These are phyloP conservation scores for Gaultheria prostrata DNA, from an alignment of 148 eudicot genomes.

Conservation along the genomic window DNA sequence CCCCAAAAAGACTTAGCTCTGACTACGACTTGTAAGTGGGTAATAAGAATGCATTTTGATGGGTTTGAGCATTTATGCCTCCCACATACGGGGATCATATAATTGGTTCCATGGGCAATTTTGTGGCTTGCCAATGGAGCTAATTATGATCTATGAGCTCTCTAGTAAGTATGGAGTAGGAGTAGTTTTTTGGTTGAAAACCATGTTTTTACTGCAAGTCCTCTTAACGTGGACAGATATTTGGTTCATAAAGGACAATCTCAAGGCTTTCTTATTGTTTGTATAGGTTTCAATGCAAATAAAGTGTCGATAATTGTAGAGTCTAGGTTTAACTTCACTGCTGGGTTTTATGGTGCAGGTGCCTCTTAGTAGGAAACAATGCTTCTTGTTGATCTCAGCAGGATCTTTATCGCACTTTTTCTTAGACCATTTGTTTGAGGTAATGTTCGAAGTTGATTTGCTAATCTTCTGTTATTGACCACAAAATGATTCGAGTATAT, in stretches of 20 bases:
- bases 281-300: neutral
- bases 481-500: neutral
- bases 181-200: neutral
- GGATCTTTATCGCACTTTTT: slow-evolving; percentile 91
- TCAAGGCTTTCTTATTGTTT: neutral
- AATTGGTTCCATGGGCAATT: neutral
- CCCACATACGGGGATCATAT: neutral
- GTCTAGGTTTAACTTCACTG: neutral
- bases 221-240: neutral
- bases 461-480: neutral
- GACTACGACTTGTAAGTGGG: neutral
- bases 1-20: neutral
- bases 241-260: neutral
- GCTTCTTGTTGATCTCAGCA: slow-evolving; percentile 66
- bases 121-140: neutral
- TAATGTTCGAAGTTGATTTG: slow-evolving; percentile 12
- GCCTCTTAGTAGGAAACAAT: slow-evolving; percentile 62
- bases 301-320: neutral
- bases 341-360: slow-evolving; percentile 42
- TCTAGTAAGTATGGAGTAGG: neutral
- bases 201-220: neutral
- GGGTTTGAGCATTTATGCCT: neutral
- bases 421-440: slow-evolving; percentile 47
- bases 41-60: neutral
- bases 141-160: neutral